Base-by-base conservation (phyloP, 1,284 basidiomycete genomes). In the Abortiporus biennis region DNA sequence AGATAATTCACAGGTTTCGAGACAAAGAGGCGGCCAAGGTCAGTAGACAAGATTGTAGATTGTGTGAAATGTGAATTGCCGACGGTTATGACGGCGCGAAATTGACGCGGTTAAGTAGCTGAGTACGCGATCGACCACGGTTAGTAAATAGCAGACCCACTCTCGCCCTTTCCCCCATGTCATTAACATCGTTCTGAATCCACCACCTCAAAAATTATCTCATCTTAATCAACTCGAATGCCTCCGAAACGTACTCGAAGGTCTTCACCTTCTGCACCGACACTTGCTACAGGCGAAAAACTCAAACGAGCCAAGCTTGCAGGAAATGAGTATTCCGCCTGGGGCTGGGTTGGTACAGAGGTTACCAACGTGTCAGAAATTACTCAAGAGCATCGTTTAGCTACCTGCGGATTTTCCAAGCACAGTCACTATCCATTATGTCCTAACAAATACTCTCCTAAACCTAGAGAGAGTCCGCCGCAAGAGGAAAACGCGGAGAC, bases 321-420 rank as follows among this genome's bases (percentile, higher is more conserved):
- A 17, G 63, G 66, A 20, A 65, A 61, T 42, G 61, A 65, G 29
- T 67, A 70, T 46, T 68, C 74, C 29, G 60, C 77, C 16, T 91
- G 88, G 89, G 73, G 72, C 38, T 92, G 88, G 88, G 82, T 88
- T 40, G 80, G 74, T 38, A 73, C 77, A 33, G 79, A 84, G 51
- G 78, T 78, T 39, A 61, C 61, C 15, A 62, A 72, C 44, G 55
- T 67, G 40, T 71, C 72, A 8, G 62, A 74, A 19, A 87, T 92
- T 52, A 76, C 80, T 8, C 55, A 63, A 27, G 74, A 80, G 44
- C 84, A 90, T 55, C 67, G 73, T 34, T 62, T 80, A 39, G 67
- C 75, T 38, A 75, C 84, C 2, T 90, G 82, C 48, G 83, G 85
- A 11, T 66, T 92, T 30, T 74, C 76, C 0, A 55, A 58, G 36